phyloP scores from a whole-genome alignment of 1,284 basidiomycete genomes.

The Pyrrhoderma lamaoense region DNA sequence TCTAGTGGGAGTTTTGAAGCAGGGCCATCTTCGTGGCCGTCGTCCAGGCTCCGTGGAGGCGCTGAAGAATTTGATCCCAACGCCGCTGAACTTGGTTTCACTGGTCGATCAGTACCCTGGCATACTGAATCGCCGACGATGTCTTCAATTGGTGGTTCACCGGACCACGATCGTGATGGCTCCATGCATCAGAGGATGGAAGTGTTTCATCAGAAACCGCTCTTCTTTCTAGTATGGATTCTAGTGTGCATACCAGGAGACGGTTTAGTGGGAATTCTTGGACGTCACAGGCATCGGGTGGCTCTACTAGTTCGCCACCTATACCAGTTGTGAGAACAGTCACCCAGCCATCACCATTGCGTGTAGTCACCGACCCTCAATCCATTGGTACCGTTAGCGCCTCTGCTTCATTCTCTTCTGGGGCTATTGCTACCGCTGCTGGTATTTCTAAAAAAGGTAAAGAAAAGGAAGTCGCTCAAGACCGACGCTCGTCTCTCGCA shows the following conservation, averaged over 20 bases:
- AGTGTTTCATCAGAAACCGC: slow-evolving; percentile 3
- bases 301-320: neutral
- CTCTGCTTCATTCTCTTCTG: no score
- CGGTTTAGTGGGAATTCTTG: slow-evolving; percentile 1
- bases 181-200: neutral
- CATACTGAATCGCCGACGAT: slow-evolving; percentile 9
- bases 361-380: slow-evolving; percentile 6
- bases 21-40: no score
- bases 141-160: slow-evolving; percentile 5
- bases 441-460: neutral
- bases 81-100: neutral
- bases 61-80: neutral
- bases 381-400: neutral
- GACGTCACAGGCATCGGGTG: slow-evolving; percentile 1
- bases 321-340: neutral
- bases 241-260: neutral
- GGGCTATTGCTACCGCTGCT: no score
- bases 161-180: slow-evolving; percentile 8
- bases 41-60: slow-evolving; percentile 9
- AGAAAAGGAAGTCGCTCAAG: slow-evolving; percentile 1
- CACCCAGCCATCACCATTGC: slow-evolving; percentile 8
- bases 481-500: slow-evolving; percentile 1
- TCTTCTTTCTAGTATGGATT: slow-evolving; percentile 4
- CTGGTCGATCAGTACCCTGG: neutral
- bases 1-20: no score